Conservation (phyloP, 169 alveolate species). For the Cryptosporidium bovis region DNA sequence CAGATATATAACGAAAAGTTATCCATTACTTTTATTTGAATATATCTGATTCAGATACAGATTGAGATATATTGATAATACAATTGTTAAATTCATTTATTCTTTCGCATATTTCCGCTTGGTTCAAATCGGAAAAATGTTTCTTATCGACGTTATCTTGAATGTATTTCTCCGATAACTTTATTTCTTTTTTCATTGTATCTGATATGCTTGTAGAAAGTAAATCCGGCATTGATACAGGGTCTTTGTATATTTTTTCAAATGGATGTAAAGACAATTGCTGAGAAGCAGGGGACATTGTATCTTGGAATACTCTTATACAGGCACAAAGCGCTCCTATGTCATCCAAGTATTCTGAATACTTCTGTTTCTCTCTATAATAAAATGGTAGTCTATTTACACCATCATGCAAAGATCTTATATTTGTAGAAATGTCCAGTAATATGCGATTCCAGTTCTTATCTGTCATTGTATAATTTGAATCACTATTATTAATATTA, state of each 20-base stretch:
- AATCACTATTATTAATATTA: too few species aligned
- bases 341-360: slow-evolving; percentile 67
- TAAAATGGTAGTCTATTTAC: slow-evolving; percentile 41
- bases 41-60: slow-evolving; percentile 40
- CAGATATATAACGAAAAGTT: too few species aligned
- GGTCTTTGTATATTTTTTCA: slow-evolving; percentile 70
- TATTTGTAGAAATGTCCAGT: slow-evolving; percentile 38
- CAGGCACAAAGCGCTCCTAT: slow-evolving; percentile 74
- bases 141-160: neutral
- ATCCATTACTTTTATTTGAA: too few species aligned
- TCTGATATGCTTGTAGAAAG: slow-evolving; percentile 57
- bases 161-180: slow-evolving; percentile 15
- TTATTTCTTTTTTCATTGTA: slow-evolving; percentile 55
- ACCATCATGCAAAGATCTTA: slow-evolving; percentile 57
- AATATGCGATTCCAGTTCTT: slow-evolving; percentile 47
- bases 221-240: slow-evolving; percentile 57
- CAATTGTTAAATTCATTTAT: slow-evolving; percentile 57
- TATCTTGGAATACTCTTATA: slow-evolving; percentile 54
- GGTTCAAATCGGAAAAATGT: slow-evolving; percentile 9
- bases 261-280: slow-evolving; percentile 48
- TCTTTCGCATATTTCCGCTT: slow-evolving; percentile 23
- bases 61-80: slow-evolving; percentile 48
- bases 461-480: slow-evolving; percentile 1
- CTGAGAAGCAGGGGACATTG: slow-evolving; percentile 59
- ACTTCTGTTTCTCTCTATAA: slow-evolving; percentile 24